These are phyloP conservation scores for Diplogelasinospora grovesii DNA, from an alignment of 495 filamentous ascomycete species.

Conservation along the genomic window DNA sequence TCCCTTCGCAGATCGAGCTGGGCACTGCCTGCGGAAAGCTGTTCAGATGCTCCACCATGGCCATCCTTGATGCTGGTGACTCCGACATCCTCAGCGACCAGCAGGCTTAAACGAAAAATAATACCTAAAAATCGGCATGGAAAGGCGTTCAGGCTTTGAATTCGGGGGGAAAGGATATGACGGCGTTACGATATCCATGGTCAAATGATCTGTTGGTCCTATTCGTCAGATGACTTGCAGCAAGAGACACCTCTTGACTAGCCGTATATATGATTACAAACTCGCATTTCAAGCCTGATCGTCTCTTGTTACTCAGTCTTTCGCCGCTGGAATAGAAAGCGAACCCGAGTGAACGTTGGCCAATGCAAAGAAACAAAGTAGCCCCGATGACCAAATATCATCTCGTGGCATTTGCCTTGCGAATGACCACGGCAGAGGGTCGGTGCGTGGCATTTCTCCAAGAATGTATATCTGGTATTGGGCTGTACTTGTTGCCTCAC, in stretches of 20 bases:
- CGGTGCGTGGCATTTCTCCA: too few relatives aligned
- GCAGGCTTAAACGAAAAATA: constrained; percentile 43
- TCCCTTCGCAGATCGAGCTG: constrained; percentile 72
- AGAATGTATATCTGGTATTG: too few relatives aligned
- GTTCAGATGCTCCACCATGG: constrained; percentile 81
- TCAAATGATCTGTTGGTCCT: constrained; percentile 12
- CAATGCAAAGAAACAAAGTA: too few relatives aligned
- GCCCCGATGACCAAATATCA: too few relatives aligned
- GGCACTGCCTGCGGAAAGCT: constrained; percentile 63
- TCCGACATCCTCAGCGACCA: constrained; percentile 83
- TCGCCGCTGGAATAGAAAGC: too few relatives aligned
- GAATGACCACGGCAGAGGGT: too few relatives aligned
- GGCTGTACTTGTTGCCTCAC: too few relatives aligned
- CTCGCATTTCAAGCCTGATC: too few relatives aligned
- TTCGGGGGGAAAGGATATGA: constrained; percentile 15
- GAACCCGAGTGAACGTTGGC: too few relatives aligned
- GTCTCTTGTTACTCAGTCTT: too few relatives aligned
- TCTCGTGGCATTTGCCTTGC: too few relatives aligned
- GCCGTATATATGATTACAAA: constrained; percentile 23
- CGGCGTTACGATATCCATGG: constrained; percentile 21
- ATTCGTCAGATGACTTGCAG: constrained; percentile 8
- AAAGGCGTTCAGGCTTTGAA: constrained; percentile 37
- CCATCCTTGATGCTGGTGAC: constrained; percentile 94
- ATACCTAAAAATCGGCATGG: constrained; percentile 15
- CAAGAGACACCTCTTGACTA: constrained; percentile 13